Evolutionary conservation across 1,284 basidiomycete genomes (phyloP), one percentile per base, ranked within the genome.

Genomic region (Uromyces viciae-fabae): DNA sequence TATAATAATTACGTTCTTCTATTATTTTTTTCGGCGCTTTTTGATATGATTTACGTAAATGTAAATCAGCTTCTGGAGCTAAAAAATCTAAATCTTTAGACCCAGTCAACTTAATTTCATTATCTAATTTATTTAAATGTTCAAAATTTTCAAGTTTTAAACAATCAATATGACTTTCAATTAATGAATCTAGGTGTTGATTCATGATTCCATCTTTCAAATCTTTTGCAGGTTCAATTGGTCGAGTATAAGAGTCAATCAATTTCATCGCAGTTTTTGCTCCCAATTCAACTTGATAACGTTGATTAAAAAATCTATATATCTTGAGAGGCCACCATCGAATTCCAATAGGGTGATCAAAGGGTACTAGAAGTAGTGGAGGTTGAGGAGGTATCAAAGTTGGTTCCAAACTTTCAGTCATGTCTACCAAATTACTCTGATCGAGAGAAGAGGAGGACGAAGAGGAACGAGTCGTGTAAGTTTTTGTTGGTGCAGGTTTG

Each of bases 281-380:
- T n/a, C 78, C 78, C 60, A 49, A 49, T 43, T 62, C 54, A 15
- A 74, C 68, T 64, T 81, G 68, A 15, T 73, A 31, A 25, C 78
- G 52, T 36, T 71, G 56, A 28, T 81, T 73, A 52, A 81, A 81
- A 43, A 81, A 81, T n/a, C 71, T 25, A 66, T 73, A 81, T 38
- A 81, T 71, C 60, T 81, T 81, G 22, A 73, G 43, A 22, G 78
- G 78, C 78, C 78, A 81, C 78, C 78, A 81, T 28, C 54, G 71
- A 43, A 81, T 74, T 31, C 78, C 78, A 25, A 81, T 81, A 25
- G 78, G 78, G 25, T 81, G 78, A 74, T 81, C 78, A 22, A 81
- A 81, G 4, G 78, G 78, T 40, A 81, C 78, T 36, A 81, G 49
- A 22, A 81, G 71, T n/a, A 81, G 43, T 19, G 78, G 78, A 19